Conservation (phyloP, 495 filamentous ascomycete genomes). For the Halenospora varia region DNA sequence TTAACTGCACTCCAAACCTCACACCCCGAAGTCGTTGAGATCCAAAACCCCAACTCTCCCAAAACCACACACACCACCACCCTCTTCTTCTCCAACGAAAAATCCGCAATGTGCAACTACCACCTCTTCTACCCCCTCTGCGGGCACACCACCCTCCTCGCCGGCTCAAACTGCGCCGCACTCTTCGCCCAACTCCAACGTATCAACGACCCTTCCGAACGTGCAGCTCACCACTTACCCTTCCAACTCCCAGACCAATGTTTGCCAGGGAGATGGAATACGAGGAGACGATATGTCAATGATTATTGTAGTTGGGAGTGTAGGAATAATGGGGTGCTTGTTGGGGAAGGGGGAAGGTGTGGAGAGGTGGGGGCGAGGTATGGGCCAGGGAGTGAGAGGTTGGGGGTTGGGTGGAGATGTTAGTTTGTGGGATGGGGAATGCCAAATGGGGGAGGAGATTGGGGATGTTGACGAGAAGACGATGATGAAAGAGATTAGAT, state of each 20-base stretch:
- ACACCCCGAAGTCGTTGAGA: not conserved
- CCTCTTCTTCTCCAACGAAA: not conserved
- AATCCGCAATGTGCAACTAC: conserved; percentile 29
- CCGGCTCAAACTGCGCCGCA: conserved; percentile 21
- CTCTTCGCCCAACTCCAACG: conserved; percentile 24
- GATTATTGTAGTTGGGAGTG: conserved; percentile 23
- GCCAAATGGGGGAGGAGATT: too few relatives aligned
- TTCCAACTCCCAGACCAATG: conserved; percentile 25
- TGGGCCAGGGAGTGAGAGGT: conserved; percentile 20
- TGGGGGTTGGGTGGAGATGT: too few relatives aligned
- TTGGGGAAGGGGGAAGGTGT: conserved; percentile 6
- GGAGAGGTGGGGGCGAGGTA: conserved; percentile 18
- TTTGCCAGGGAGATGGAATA: conserved; percentile 22
- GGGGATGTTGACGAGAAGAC: too few relatives aligned
- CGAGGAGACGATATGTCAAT: conserved; percentile 6
- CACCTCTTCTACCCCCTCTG: conserved; percentile 22
- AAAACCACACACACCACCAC: not conserved
- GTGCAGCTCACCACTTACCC: conserved; percentile 14
- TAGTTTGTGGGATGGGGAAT: too few relatives aligned
- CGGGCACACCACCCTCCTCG: conserved; percentile 23
- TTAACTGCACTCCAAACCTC: not conserved
- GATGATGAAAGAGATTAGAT: too few relatives aligned
- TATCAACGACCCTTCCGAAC: conserved; percentile 24
- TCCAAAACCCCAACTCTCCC: not conserved
- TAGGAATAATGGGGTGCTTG: conserved; percentile 18